Evolutionary conservation across 1,284 basidiomycete genomes (phyloP), one percentile per base, ranked within the genome.

Genomic region (Ganoderma sp.): DNA sequence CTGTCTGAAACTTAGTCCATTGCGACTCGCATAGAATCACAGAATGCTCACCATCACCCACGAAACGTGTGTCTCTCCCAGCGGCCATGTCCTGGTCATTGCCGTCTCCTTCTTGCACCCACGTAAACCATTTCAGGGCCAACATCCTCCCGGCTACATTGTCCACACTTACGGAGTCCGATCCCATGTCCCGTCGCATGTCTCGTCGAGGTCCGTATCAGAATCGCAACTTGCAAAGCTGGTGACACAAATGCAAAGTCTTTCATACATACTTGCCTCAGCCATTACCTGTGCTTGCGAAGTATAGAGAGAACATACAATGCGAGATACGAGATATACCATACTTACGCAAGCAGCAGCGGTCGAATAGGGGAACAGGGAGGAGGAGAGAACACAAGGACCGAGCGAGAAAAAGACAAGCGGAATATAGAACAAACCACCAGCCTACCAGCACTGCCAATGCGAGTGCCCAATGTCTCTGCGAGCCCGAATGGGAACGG

Each of bases 211-310:
- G 41, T 39, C 22, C 19, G 10, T 5, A 14, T 15, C 2, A 22
- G 19, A 5, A 22, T 32, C 19, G 19, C 48, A 37, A 22, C 42
- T 63, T 65, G 39, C 14, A 64, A 57, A 25, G 32, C 52, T 56
- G 58, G 28, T 58, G 34, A 64, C 22, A 34, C 43, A 50, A 50
- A 64, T 48, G 37, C 50, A 39, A 45, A 58, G 54, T 45, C 63
- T 72, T 72, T 73, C 66, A 73, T 76, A 76, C 73, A 74, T 75
- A 76, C 75, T 76, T 76, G 75, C 75, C 75, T 75, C 73, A 57
- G 62, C 68, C 64, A 75, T 74, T 72, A 73, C 74, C 75, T 73
- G 71, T 71, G 69, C 66, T 69, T 63, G 72, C 69, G 71, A 63
- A 63, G 39, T 63, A 65, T 32, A 52, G 52, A 25, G 43, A 37